phyloP scores from a whole-genome alignment of 768 basidiomycete genomes.

The Pulveroboletus sp. region DNA sequence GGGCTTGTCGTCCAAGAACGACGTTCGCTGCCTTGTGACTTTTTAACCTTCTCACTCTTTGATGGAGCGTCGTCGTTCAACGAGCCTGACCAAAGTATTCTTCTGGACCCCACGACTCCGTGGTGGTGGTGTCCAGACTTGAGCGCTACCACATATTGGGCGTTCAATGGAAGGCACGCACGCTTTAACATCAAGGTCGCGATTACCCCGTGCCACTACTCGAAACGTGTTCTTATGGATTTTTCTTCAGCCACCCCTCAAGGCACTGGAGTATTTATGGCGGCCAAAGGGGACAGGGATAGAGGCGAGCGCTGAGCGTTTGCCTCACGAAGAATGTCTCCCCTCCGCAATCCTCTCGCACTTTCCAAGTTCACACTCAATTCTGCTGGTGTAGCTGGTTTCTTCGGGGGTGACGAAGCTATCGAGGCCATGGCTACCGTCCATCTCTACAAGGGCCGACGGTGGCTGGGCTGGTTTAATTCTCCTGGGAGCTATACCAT shows the following conservation, averaged over 20 bases:
- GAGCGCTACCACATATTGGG: background rate
- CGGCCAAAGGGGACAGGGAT: background rate
- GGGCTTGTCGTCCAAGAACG: no score
- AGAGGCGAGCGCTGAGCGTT: background rate
- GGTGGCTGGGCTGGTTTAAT: constrained; percentile 36
- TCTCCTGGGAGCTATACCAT: constrained; percentile 34
- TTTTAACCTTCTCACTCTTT: no score
- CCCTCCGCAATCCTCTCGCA: constrained; percentile 10
- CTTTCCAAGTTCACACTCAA: constrained; percentile 21
- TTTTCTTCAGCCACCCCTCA: background rate
- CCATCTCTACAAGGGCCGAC: constrained; percentile 28
- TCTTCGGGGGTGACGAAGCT: constrained; percentile 38
- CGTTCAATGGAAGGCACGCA: background rate
- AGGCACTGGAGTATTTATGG: constrained; percentile 3
- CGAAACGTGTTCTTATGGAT: background rate
- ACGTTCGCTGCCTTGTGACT: background rate
- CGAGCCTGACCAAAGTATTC: no score
- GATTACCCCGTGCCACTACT: background rate
- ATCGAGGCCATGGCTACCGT: constrained; percentile 34
- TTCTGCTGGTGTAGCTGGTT: constrained; percentile 31
- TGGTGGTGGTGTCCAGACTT: background rate
- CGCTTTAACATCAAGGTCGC: background rate
- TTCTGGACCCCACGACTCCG: no score
- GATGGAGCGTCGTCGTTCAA: no score
- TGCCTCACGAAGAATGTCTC: constrained; percentile 7